Conservation (phyloP, 2,329 filamentous ascomycete species). For the Nemania sp. region DNA sequence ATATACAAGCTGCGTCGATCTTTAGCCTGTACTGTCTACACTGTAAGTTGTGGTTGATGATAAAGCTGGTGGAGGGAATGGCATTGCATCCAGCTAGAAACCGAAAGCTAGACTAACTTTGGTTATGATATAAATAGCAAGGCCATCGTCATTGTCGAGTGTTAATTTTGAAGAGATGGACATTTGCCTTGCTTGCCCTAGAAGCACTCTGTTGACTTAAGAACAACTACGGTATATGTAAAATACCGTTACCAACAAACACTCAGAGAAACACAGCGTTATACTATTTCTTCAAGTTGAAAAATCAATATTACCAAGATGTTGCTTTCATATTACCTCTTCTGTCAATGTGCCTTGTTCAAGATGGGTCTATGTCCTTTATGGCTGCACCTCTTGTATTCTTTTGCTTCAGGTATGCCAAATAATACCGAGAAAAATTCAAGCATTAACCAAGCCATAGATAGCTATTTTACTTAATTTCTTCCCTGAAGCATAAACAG, state of each 20-base stretch:
- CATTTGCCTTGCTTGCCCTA: neutral
- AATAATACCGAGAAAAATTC: no score
- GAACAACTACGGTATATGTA: neutral
- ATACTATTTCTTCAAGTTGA: no score
- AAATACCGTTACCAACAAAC: neutral
- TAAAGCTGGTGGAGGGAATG: neutral
- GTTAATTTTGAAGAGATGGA: neutral
- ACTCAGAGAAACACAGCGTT: no score
- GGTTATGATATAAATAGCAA: neutral
- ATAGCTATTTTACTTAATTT: no score
- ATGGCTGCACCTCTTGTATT: no score
- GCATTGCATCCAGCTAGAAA: neutral
- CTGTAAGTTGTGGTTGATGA: neutral
- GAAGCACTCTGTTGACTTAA: neutral
- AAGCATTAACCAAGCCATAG: no score
- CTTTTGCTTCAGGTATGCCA: no score
- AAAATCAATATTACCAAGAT: no score
- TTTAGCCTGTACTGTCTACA: conserved; percentile 11
- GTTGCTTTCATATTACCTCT: no score
- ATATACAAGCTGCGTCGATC: conserved; percentile 26
- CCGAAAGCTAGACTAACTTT: neutral
- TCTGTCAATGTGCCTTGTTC: no score
- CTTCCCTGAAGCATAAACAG: no score
- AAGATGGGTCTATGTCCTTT: no score
- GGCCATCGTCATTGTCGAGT: neutral